Evolutionary conservation across 169 alveolate species (phyloP).

Genomic region (Besnoitia besnoiti): DNA sequence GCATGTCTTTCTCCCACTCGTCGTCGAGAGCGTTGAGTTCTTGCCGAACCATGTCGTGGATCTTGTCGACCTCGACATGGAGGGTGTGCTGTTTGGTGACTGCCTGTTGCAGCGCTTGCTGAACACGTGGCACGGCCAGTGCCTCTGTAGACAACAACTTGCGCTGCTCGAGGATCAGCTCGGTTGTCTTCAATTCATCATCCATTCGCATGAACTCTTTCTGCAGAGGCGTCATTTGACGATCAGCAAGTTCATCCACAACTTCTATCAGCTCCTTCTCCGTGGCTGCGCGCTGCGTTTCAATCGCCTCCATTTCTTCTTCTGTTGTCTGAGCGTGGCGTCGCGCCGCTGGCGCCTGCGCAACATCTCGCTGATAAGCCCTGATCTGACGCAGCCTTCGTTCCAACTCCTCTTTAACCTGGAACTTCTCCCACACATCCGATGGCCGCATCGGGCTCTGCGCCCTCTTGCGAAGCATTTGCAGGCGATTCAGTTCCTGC

Average conservation of each 20-base stretch:
- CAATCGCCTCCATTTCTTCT: conserved; percentile 24
- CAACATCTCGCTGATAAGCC: conserved; percentile 7
- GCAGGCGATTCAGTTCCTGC: conserved; percentile 24
- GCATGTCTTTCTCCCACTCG: conserved; percentile 37
- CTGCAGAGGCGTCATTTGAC: conserved; percentile 20
- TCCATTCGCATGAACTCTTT: neutral
- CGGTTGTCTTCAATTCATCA: neutral
- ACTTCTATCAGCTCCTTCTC: conserved; percentile 46
- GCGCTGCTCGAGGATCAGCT: conserved; percentile 23
- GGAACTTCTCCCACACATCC: conserved; percentile 51
- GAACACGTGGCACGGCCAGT: conserved; percentile 35
- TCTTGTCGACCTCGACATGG: conserved; percentile 41
- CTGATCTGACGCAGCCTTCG: conserved; percentile 7
- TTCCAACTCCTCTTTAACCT: conserved; percentile 39
- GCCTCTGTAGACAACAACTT: conserved; percentile 19
- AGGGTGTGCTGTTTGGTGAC: neutral
- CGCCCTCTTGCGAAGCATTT: neutral
- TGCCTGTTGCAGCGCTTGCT: neutral
- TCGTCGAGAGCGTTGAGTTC: conserved; percentile 50
- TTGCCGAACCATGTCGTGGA: conserved; percentile 31
- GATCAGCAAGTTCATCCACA: conserved; percentile 17
- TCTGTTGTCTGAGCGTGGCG: neutral
- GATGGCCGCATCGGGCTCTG: conserved; percentile 49
- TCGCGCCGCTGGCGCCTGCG: neutral
- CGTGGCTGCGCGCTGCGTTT: neutral